Percentiles rank a stretch among this genome's conserved stretches.
phyloP scores from a whole-genome alignment of 768 basidiomycete species.

The Lyophyllum shimeji region DNA sequence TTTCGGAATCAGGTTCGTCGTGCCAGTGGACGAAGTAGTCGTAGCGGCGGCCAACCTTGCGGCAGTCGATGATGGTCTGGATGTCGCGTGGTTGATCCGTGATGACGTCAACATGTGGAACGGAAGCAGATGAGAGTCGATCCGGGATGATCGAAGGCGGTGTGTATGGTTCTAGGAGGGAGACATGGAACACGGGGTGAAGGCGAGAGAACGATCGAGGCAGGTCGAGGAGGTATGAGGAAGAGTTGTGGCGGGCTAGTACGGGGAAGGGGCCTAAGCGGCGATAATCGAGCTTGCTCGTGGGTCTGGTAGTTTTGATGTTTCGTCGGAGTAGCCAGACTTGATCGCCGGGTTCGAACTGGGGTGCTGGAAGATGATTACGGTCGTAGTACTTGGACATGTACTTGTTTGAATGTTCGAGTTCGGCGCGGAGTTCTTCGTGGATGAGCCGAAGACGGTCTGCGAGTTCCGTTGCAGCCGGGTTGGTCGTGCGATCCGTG shows the following conservation, averaged over 20 bases:
- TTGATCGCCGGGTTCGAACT: neutral
- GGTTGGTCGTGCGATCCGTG: too few relatives aligned
- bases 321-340: slow-evolving; percentile 3
- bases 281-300: slow-evolving; percentile 6
- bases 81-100: slow-evolving; percentile 1
- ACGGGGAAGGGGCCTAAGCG: slow-evolving; percentile 6
- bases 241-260: neutral
- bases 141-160: neutral
- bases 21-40: slow-evolving; percentile 8
- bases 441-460: too few relatives aligned
- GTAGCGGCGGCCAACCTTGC: slow-evolving; percentile 5
- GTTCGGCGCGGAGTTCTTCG: slow-evolving; percentile 4
- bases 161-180: neutral
- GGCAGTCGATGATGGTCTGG: neutral
- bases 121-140: neutral
- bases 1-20: slow-evolving; percentile 6
- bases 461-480: too few relatives aligned
- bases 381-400: slow-evolving; percentile 10
- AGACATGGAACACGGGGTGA: slow-evolving; percentile 5
- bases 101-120: neutral
- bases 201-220: neutral
- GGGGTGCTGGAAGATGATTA: neutral
- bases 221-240: slow-evolving; percentile 1
- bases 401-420: slow-evolving; percentile 3
- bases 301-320: slow-evolving; percentile 3